These are phyloP conservation scores for Tetramitus jugosus DNA, from an alignment of 208 protist genomes.

Conservation along the genomic window DNA sequence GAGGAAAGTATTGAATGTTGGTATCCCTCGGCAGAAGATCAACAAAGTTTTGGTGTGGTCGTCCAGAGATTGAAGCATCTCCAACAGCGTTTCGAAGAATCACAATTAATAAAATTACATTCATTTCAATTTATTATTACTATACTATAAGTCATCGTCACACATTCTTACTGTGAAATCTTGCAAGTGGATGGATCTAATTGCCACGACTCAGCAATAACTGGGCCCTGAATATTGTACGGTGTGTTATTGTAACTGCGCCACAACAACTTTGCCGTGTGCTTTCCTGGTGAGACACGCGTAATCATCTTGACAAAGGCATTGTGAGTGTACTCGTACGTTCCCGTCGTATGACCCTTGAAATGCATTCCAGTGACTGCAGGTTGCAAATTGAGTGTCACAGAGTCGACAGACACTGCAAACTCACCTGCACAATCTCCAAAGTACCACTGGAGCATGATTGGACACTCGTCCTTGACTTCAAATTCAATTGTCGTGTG, in stretches of 20 bases:
- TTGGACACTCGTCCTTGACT: too few species aligned
- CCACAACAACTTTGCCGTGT: neutral
- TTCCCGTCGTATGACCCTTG: neutral
- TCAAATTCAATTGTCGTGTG: too few species aligned
- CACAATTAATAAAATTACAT: too few species aligned
- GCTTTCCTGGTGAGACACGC: neutral
- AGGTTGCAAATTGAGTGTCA: neutral
- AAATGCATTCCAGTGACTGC: neutral
- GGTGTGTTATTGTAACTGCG: neutral
- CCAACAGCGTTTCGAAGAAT: too few species aligned
- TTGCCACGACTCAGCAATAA: neutral
- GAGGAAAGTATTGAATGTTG: too few species aligned
- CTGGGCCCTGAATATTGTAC: neutral
- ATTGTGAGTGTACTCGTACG: neutral
- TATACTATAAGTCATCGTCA: too few species aligned
- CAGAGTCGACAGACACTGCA: neutral
- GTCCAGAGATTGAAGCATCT: too few species aligned
- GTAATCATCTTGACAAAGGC: neutral
- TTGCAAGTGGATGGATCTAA: neutral
- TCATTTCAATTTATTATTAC: too few species aligned
- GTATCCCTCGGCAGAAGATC: too few species aligned
- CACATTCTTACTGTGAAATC: too few species aligned
- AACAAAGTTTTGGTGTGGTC: too few species aligned
- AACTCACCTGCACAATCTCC: neutral
- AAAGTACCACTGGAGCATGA: too few species aligned